Base-by-base conservation (phyloP, 2,329 filamentous ascomycete genomes). In the Hypoxylon sp. region DNA sequence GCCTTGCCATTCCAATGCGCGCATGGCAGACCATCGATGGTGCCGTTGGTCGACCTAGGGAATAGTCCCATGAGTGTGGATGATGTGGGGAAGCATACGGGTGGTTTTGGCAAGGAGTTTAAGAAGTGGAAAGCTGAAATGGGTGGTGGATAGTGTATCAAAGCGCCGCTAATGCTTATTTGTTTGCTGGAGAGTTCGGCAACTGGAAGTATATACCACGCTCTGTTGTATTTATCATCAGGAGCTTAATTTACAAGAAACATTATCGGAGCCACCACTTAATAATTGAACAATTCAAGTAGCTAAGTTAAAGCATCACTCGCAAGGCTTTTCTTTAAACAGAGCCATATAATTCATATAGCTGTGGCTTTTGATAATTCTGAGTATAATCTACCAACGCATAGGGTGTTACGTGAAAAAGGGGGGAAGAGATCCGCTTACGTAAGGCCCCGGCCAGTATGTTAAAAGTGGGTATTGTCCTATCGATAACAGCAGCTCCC, bases 1-100 rank as follows among this genome's bases (percentile, higher is more conserved):
- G 84, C 83, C 0, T 93, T 95, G 68, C 93, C 93, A 0, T 96
- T 96, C 71, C 90, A 93, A 76, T 97, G 93, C 79, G 93, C 93
- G 0, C 93, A 97, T 82, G 93, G 93, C 0, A 83, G 90, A 58
- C 89, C 89, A 1, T 89, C 87, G 35, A 87, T 92, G 85, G 85
- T 87, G 5, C 89, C 89, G 1, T 67, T 92, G n/a, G 78, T 90
- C 3, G 84, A 88, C 67, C 66, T 90, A 31, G 83, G 83, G 0
- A 54, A 65, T 42, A 51, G 52, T 42, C 58, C 57, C 15, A 57
- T 70, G 50, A 47, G 17, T 21, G 21, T 32, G 11, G 21, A 7
- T 6, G 54, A 66, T 21, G 21, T 61, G 29, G 24, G 50, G 42
- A 62, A 65, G 6, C 39, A 56, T 51, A 42, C 39, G 4, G 53